A percentile compares a stretch with the other conserved stretches of the same genome.
These are phyloP conservation scores for Corrigiola litoralis DNA, from an alignment of 179 eudicot genomes.

Conservation along the genomic window DNA sequence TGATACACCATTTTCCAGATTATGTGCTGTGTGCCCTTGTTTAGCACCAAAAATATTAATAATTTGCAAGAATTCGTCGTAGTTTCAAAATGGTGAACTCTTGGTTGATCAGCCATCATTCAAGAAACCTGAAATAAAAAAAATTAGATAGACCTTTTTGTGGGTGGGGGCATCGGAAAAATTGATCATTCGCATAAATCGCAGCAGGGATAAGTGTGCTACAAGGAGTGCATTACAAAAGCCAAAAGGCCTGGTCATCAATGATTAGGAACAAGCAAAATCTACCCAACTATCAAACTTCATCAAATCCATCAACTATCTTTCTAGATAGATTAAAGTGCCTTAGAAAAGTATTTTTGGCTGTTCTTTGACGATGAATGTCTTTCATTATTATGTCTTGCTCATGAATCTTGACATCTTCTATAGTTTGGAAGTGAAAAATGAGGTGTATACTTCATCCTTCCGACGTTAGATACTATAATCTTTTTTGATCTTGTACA, in stretches of 20 bases:
- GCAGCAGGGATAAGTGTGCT: not conserved
- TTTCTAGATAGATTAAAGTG: constrained; percentile 6
- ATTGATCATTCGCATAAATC: not conserved
- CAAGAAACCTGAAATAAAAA: too few species aligned
- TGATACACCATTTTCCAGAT: too few species aligned
- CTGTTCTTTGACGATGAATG: not conserved
- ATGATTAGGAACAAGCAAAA: not conserved
- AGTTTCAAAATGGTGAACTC: too few species aligned
- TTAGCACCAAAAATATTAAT: too few species aligned
- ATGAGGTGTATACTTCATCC: not conserved
- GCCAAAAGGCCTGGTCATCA: constrained; percentile 7
- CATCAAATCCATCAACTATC: not conserved
- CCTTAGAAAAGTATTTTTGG: not conserved
- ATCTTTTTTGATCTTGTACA: not conserved
- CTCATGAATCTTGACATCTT: not conserved
- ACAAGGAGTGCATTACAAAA: constrained; percentile 15
- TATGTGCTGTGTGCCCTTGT: too few species aligned
- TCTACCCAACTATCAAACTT: constrained; percentile 4
- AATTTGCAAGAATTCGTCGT: too few species aligned
- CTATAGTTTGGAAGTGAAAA: not conserved
- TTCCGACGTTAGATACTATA: not conserved
- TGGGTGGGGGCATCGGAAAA: not conserved
- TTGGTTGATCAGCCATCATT: too few species aligned
- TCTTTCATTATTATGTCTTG: constrained; percentile 2
- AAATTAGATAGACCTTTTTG: too few species aligned